These are phyloP conservation scores for Rhypophila decipiens DNA, from an alignment of 495 filamentous ascomycete genomes.

Conservation along the genomic window DNA sequence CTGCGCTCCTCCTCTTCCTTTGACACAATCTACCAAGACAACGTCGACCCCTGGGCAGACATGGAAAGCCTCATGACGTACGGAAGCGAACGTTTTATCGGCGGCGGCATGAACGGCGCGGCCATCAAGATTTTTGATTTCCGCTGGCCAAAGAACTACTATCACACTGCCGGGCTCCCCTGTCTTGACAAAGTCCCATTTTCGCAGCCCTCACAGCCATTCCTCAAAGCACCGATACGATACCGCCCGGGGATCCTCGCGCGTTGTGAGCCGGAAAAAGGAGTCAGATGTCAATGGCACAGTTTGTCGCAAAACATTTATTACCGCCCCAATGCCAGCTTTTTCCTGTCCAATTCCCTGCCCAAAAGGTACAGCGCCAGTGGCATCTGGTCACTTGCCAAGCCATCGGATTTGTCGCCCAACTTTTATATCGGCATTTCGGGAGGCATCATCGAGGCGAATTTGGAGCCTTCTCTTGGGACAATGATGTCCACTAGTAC, in stretches of 20 bases:
- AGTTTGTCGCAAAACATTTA: constrained; percentile 29
- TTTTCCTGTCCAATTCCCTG: constrained; percentile 24
- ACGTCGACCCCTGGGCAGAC: constrained; percentile 32
- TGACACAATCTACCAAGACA: constrained; percentile 38
- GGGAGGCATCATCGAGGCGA: constrained; percentile 31
- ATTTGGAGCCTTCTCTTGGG: constrained; percentile 12
- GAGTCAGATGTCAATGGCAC: constrained; percentile 35
- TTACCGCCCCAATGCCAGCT: constrained; percentile 38
- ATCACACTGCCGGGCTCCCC: constrained; percentile 35
- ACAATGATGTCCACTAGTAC: no score
- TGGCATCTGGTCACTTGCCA: constrained; percentile 35
- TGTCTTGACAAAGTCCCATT: constrained; percentile 28
- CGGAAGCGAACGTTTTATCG: constrained; percentile 36
- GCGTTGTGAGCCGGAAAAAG: constrained; percentile 22
- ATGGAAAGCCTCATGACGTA: constrained; percentile 36
- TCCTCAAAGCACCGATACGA: constrained; percentile 11
- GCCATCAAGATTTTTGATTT: constrained; percentile 44
- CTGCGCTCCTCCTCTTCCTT: constrained; percentile 29
- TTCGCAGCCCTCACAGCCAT: constrained; percentile 28
- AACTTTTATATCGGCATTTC: constrained; percentile 37
- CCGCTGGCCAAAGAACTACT: constrained; percentile 37
- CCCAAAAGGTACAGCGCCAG: constrained; percentile 7
- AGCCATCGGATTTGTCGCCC: constrained; percentile 33
- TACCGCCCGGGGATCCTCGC: background rate
- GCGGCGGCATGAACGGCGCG: constrained; percentile 26